Evolutionary conservation across 148 eudicot species (phyloP).

Genomic region (Heliosperma pusillum): DNA sequence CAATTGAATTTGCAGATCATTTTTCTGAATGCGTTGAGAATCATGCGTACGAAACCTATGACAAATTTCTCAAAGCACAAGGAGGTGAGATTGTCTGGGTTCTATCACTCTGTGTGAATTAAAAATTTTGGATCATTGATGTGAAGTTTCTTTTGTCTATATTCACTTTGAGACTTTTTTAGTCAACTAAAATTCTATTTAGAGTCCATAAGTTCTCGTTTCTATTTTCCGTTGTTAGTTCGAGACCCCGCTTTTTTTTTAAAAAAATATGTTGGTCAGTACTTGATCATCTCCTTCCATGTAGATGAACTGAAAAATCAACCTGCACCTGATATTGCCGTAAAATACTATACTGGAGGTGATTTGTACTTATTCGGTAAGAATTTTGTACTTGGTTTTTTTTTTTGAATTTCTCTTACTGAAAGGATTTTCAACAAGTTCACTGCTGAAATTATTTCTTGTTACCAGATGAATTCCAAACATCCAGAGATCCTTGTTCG

Average conservation of each 20-base stretch:
- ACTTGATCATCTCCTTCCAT: constrained; percentile 7
- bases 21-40: constrained; percentile 93
- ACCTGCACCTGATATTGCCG: constrained; percentile 83
- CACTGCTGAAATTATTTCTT: constrained; percentile 11
- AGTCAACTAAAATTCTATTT: background rate
- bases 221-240: background rate
- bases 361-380: constrained; percentile 96
- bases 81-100: constrained; percentile 54
- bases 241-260: background rate
- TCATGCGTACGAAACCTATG: constrained; percentile 95
- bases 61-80: constrained; percentile 76
- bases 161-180: background rate
- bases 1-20: constrained; percentile 67
- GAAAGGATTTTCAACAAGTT: background rate
- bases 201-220: background rate
- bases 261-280: background rate
- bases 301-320: constrained; percentile 69
- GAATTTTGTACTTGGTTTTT: constrained; percentile 16
- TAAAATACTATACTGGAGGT: constrained; percentile 80
- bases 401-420: background rate
- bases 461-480: constrained; percentile 89
- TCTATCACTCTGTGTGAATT: background rate
- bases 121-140: background rate
- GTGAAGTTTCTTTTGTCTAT: background rate
- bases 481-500: constrained; percentile 73